phyloP scores from a whole-genome alignment of 371 early-diverging fungal species.

The Blakeslea trispora region DNA sequence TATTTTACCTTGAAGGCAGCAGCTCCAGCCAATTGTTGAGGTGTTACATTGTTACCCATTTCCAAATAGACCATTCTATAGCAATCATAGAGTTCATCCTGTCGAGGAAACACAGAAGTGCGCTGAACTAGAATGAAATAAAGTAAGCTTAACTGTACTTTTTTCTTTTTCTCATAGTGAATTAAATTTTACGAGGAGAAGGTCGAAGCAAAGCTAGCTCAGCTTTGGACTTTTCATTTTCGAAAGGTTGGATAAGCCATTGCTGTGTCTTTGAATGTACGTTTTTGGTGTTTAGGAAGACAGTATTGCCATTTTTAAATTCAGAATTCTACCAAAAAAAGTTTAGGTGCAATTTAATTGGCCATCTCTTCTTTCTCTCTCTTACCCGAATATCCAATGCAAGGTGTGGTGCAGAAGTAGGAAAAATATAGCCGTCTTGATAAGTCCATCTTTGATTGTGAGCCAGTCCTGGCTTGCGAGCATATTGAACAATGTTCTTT shows the following conservation, averaged over 20 bases:
- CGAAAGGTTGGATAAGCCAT: slow-evolving; percentile 48
- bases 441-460: slow-evolving; percentile 54
- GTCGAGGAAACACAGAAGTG: slow-evolving; percentile 37
- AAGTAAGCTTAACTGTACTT: no score
- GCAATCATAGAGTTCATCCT: slow-evolving; percentile 44
- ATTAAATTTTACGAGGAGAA: slow-evolving; percentile 42
- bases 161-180: no score
- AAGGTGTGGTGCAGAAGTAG: slow-evolving; percentile 40
- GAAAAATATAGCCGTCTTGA: slow-evolving; percentile 47
- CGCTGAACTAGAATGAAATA: slow-evolving; percentile 22
- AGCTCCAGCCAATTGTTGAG: slow-evolving; percentile 57
- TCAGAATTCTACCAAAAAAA: slow-evolving; percentile 39
- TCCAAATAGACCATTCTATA: slow-evolving; percentile 41
- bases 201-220: slow-evolving; percentile 46
- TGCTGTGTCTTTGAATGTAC: slow-evolving; percentile 39
- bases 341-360: not conserved
- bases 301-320: slow-evolving; percentile 36
- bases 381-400: slow-evolving; percentile 46
- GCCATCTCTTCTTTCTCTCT: not conserved
- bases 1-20: slow-evolving; percentile 62
- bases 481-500: slow-evolving; percentile 49
- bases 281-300: slow-evolving; percentile 39
- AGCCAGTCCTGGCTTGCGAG: slow-evolving; percentile 52
- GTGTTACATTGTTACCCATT: slow-evolving; percentile 10
- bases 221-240: slow-evolving; percentile 39